Evolutionary conservation across 176 grass and related monocot genomes (phyloP).

Genomic region (Eremochloa ophiuroides): DNA sequence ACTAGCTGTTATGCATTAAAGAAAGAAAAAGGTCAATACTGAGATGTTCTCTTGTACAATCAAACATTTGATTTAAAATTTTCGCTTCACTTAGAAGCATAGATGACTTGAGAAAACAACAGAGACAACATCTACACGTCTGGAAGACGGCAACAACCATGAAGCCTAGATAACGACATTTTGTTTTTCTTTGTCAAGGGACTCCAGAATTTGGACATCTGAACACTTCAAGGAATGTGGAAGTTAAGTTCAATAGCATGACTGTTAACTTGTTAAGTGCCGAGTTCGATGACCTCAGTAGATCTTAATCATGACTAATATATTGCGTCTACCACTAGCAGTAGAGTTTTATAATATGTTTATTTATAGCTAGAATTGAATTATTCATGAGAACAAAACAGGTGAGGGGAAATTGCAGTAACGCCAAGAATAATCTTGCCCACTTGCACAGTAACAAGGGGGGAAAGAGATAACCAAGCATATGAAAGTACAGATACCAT

Average conservation of each 20-base stretch:
- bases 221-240: neutral
- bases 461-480: neutral
- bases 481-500: neutral
- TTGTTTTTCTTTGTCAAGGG: conserved; percentile 9
- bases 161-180: conserved; percentile 17
- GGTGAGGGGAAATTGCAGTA: neutral
- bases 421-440: neutral
- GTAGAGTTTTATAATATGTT: neutral
- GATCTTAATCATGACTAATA: conserved; percentile 13
- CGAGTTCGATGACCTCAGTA: neutral
- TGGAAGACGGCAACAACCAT: conserved; percentile 29
- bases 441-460: neutral
- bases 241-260: conserved; percentile 10
- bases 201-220: conserved; percentile 5
- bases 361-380: neutral
- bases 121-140: conserved; percentile 33
- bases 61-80: conserved; percentile 9
- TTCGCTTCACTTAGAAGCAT: conserved; percentile 38
- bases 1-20: conserved; percentile 10
- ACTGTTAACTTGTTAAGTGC: neutral
- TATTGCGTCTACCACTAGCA: neutral
- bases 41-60: conserved; percentile 5
- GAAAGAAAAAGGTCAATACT: conserved; percentile 2
- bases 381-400: neutral
- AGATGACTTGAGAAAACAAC: conserved; percentile 33